These are phyloP conservation scores for Aspergillus unguis DNA, from an alignment of 2,329 filamentous ascomycete species.

Conservation along the genomic window DNA sequence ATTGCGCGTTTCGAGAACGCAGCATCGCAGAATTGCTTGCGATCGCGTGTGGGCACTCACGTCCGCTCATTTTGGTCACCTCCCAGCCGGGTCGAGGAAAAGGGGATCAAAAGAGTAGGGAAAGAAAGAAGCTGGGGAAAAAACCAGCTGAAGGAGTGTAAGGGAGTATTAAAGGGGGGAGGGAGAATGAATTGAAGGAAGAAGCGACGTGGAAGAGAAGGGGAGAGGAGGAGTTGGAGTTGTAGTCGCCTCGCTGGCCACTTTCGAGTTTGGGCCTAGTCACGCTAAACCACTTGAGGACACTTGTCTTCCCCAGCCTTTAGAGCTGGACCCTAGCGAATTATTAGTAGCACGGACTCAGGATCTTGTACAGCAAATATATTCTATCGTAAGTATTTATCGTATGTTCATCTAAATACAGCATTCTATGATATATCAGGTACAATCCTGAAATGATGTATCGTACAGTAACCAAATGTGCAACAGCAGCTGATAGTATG, in stretches of 20 bases:
- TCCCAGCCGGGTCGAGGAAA: constrained; percentile 28
- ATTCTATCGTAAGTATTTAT: neutral
- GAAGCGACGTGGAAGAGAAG: constrained; percentile 26
- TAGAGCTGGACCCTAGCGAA: neutral
- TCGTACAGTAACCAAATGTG: constrained; percentile 8
- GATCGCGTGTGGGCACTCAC: constrained; percentile 47
- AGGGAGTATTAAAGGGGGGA: constrained; percentile 20
- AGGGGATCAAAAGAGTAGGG: constrained; percentile 16
- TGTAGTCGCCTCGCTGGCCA: constrained; percentile 34
- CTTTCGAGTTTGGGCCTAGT: constrained; percentile 31
- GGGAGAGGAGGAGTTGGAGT: constrained; percentile 25
- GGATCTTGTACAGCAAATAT: too few species aligned
- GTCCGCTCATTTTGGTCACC: constrained; percentile 56
- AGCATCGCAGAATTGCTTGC: constrained; percentile 19
- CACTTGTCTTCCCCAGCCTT: constrained; percentile 32
- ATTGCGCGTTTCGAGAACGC: constrained; percentile 19
- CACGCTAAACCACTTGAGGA: constrained; percentile 37
- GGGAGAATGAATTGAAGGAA: constrained; percentile 23
- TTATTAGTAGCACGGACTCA: too few species aligned
- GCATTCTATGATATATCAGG: neutral
- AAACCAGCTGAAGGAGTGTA: constrained; percentile 36
- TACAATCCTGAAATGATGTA: constrained; percentile 1
- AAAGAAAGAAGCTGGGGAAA: constrained; percentile 29
- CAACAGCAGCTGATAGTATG: neutral
- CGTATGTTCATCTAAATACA: constrained; percentile 3